These are phyloP conservation scores for Coleophoma cylindrospora DNA, from an alignment of 2,329 filamentous ascomycete genomes.

Conservation along the genomic window DNA sequence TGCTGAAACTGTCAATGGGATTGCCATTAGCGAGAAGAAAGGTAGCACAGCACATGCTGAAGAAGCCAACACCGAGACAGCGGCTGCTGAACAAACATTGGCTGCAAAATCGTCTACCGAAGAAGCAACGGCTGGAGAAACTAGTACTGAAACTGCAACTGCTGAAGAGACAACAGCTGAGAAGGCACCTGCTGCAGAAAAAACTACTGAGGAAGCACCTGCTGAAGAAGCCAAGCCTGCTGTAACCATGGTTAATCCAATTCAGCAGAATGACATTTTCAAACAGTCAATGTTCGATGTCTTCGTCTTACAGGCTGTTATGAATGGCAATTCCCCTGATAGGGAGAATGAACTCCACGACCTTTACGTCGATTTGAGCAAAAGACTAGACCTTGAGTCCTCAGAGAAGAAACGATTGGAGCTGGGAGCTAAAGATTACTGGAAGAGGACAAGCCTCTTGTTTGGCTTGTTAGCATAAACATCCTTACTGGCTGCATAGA, in stretches of 20 bases:
- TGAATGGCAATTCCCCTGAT: conserved; percentile 27
- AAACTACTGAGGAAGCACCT: background rate
- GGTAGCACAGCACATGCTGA: background rate
- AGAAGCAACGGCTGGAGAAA: background rate
- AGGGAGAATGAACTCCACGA: conserved; percentile 38
- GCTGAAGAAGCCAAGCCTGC: background rate
- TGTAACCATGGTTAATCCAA: conserved; percentile 5
- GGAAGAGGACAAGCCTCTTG: conserved; percentile 74
- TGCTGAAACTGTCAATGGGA: conserved; percentile 7
- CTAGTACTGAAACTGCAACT: background rate
- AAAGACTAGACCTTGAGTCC: conserved; percentile 43
- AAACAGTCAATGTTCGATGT: conserved; percentile 61
- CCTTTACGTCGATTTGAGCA: conserved; percentile 34
- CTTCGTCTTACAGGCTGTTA: conserved; percentile 40
- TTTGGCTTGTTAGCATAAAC: conserved; percentile 65
- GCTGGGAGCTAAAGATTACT: conserved; percentile 69
- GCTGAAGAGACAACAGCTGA: background rate
- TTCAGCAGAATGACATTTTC: conserved; percentile 36
- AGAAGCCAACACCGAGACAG: background rate
- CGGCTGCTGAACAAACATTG: no score
- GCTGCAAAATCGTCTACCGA: no score
- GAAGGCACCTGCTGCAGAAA: background rate
- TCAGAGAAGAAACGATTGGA: conserved; percentile 46
- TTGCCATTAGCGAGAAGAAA: conserved; percentile 1
- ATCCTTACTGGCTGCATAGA: no score